Evolutionary conservation across 73 alveolate species (phyloP), one percentile per base, ranked within the genome.

Genomic region (Blepharisma japonicum): DNA sequence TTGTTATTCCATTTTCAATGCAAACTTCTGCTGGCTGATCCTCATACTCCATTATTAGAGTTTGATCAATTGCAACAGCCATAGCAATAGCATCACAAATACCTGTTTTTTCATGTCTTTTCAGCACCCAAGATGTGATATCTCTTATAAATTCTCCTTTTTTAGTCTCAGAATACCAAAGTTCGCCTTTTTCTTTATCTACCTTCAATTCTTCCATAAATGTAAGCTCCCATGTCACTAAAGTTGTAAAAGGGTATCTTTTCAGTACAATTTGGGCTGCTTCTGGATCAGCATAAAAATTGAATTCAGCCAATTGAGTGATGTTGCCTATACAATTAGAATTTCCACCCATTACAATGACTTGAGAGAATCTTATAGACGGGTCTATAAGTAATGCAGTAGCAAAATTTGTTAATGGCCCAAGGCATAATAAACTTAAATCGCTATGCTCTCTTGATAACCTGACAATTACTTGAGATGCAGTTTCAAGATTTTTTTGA

Each of bases 261-360:
- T 72, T 55, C 21, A 89, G 55, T 6, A 80, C 88, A 8, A 83
- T 86, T 53, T 77, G 74, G 27, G 96, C 96, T 0, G 96, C 90
- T 80, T 89, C 96, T 21, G 96, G 96, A 71, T 89, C 96, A 2
- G 85, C 61, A 49, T 48, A 61, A 6, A 89, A 74, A 70, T 89
- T 89, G 81, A 84, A 89, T 77, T 89, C 96, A 38, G 87, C 93
- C 2, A 92, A 79, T 9, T 83, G 89, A 8, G 93, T 86, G 46
- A 82, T 77, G 82, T 89, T 89, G 45, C 96, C 96, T 48, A 55
- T 68, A 1, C 84, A 87, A 25, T 77, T 38, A n/a, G 49, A 53
- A 6, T 93, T 82, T 4, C 96, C 96, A 21, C 96, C 96, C 96
- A 89, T 89, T 5, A 77, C 53, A 49, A 86, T 79, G 72, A 86